These are phyloP conservation scores for Cenchrus purpureus DNA, from an alignment of 176 grass and related monocot genomes.

Conservation along the genomic window DNA sequence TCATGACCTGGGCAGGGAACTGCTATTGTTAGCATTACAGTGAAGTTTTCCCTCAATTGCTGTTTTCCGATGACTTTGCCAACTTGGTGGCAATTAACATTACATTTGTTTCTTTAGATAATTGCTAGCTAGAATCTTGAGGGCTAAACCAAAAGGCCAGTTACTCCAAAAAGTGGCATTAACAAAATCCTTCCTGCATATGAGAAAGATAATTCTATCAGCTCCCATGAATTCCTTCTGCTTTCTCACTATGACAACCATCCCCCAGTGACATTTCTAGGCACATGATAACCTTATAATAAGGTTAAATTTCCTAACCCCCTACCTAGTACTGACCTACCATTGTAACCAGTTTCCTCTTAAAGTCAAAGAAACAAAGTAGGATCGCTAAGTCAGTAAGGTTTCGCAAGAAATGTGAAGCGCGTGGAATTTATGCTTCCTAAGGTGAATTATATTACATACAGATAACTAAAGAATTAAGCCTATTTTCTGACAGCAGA, in stretches of 20 bases:
- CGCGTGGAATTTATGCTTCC: background rate
- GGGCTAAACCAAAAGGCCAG: slow-evolving; percentile 66
- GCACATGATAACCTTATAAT: background rate
- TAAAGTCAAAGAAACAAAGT: slow-evolving; percentile 8
- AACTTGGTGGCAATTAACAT: slow-evolving; percentile 62
- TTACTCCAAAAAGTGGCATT: slow-evolving; percentile 62
- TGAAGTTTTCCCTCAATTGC: slow-evolving; percentile 42
- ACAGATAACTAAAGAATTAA: background rate
- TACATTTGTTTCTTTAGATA: slow-evolving; percentile 74
- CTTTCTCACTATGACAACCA: slow-evolving; percentile 37
- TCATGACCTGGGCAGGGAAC: slow-evolving; percentile 38
- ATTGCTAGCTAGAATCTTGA: slow-evolving; percentile 66
- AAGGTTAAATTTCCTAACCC: slow-evolving; percentile 24
- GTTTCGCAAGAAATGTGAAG: slow-evolving; percentile 3
- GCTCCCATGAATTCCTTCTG: slow-evolving; percentile 60
- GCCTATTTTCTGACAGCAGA: background rate
- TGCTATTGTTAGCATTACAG: slow-evolving; percentile 46
- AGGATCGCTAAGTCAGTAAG: slow-evolving; percentile 18
- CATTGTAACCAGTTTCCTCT: background rate
- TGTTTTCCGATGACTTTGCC: slow-evolving; percentile 44
- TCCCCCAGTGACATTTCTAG: slow-evolving; percentile 32
- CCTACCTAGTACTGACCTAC: slow-evolving; percentile 2
- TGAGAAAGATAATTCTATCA: slow-evolving; percentile 80
- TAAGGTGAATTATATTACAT: background rate
- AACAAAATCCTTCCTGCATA: slow-evolving; percentile 68